Conservation (phyloP, 768 basidiomycete species). For the Suillus tomentosus region DNA sequence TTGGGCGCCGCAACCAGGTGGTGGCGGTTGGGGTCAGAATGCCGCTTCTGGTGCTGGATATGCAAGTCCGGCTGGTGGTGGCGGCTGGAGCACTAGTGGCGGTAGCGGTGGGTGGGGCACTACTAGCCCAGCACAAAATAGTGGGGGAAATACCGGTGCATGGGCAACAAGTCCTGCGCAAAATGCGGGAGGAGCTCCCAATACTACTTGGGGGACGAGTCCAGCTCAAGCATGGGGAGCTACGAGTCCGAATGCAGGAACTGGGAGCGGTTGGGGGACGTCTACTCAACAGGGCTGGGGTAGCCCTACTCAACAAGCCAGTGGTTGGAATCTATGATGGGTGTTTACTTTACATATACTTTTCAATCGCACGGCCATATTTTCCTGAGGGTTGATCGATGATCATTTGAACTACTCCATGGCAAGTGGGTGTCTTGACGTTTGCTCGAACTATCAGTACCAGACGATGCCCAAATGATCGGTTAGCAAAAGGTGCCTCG, state of each 20-base stretch:
- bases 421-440: background rate
- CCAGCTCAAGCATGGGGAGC: conserved; percentile 41
- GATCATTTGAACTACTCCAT: background rate
- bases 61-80: conserved; percentile 30
- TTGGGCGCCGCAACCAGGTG: conserved; percentile 24
- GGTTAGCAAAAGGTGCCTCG: too few species aligned
- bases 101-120: conserved; percentile 29
- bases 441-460: background rate
- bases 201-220: conserved; percentile 34
- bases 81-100: conserved; percentile 13
- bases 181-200: conserved; percentile 27
- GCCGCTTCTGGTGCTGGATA: conserved; percentile 33
- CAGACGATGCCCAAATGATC: too few species aligned
- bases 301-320: conserved; percentile 49
- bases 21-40: conserved; percentile 32
- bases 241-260: conserved; percentile 32
- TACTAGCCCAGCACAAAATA: conserved; percentile 29
- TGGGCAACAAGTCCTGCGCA: conserved; percentile 30
- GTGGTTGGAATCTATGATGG: conserved; percentile 52
- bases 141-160: conserved; percentile 19
- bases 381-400: too few species aligned
- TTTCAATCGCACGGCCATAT: background rate
- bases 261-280: conserved; percentile 26
- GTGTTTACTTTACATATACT: background rate
- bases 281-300: conserved; percentile 47